Percentiles rank a stretch among this genome's conserved stretches.
phyloP scores from a whole-genome alignment of 345 rosid species.

The Euphorbia tirucalli region DNA sequence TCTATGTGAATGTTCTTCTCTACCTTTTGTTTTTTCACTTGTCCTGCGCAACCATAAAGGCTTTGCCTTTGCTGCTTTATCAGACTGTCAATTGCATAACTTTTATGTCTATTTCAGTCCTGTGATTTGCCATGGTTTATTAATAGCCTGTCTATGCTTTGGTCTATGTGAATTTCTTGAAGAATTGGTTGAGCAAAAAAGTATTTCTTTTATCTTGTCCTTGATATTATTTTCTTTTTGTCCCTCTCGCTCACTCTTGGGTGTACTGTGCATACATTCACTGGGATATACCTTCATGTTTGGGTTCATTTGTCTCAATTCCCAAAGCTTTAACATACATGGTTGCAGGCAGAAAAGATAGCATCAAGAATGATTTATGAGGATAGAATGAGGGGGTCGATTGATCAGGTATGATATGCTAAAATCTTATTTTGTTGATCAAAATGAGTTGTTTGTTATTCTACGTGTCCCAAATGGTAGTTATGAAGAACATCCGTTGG shows the following conservation, averaged over 20 bases:
- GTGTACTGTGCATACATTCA: neutral
- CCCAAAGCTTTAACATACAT: neutral
- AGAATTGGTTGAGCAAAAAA: too few species aligned
- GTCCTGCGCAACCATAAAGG: neutral
- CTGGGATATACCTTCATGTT: too few species aligned
- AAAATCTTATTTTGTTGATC: neutral
- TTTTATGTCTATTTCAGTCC: neutral
- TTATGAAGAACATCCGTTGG: neutral
- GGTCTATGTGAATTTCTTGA: too few species aligned
- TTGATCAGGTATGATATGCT: slow-evolving; percentile 68
- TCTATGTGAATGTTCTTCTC: neutral
- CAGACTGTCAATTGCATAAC: neutral
- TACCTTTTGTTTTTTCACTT: neutral
- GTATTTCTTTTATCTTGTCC: too few species aligned
- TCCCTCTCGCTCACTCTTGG: too few species aligned
- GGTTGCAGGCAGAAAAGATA: slow-evolving; percentile 87
- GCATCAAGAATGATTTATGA: slow-evolving; percentile 95
- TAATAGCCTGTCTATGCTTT: too few species aligned
- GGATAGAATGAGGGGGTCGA: slow-evolving; percentile 96
- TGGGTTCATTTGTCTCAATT: neutral
- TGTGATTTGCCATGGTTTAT: neutral
- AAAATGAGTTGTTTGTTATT: neutral
- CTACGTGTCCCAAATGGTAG: neutral
- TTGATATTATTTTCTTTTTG: neutral
- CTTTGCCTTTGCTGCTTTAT: neutral